Evolutionary conservation across 148 eudicot genomes (phyloP), one percentile per base, ranked within the genome.

Genomic region (Arctostaphylos glauca): DNA sequence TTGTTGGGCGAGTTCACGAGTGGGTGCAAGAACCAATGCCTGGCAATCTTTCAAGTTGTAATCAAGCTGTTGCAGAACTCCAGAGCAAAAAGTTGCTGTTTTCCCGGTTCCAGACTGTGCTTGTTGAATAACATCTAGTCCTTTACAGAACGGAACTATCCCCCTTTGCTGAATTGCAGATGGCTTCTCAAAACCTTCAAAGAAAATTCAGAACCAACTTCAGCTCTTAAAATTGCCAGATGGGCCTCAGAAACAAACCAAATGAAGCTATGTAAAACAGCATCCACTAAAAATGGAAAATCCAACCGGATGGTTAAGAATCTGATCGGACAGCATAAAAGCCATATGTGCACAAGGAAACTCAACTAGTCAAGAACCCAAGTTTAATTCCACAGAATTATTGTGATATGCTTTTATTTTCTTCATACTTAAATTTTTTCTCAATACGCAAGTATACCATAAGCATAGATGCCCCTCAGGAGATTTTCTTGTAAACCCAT

Each of bases 111-210:
- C 91, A 19, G 89, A 87, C 53, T 89, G 89, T 18, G 91, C 91
- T 68, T 89, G 91, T 60, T 89, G 91, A 64, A 89, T 89, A 5
- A 89, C 91, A 82, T 89, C 91, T 60, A 89, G 88, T 13, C 91
- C 91, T 67, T 87, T 89, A 81, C 86, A 83, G 70, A 89, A 89
- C 5, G 91, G 91, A 80, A 87, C 89, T 59, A 89, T 89, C 9
- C 91, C 91, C 81, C 91, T 87, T 76, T 89, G 89, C 76, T 89
- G 91, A 54, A 89, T 89, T 52, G 89, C 89, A 10, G 91, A 89
- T n/a, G 91, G 91, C 62, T 87, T 89, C 81, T 89, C 89, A 76
- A 89, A 89, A 83, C 91, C 91, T 89, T 81, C 74, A 81, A 50
- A 25, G 50, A n/a, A 67, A 31, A 67, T 60, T 56, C 13, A 15